phyloP scores from a whole-genome alignment of 2,329 filamentous ascomycete species.

The Tetracladium maxilliforme region DNA sequence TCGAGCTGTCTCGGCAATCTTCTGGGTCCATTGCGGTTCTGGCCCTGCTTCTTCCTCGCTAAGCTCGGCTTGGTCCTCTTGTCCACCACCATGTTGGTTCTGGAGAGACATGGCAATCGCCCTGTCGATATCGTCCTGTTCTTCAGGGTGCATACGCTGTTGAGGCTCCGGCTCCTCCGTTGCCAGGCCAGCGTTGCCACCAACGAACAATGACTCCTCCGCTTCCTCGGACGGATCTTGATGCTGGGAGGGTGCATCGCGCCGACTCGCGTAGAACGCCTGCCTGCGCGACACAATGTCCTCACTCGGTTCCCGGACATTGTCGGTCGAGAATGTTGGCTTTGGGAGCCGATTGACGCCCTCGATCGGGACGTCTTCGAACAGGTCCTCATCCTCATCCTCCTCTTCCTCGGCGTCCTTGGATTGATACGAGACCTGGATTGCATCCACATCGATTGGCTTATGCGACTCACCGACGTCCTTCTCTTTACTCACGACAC shows the following conservation, averaged over 20 bases:
- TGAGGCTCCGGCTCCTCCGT: too few relatives aligned
- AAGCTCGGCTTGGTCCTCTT: slow-evolving; percentile 19
- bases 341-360: slow-evolving; percentile 17
- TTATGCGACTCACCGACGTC: slow-evolving; percentile 67
- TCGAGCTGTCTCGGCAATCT: slow-evolving; percentile 30
- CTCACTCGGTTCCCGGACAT: too few relatives aligned
- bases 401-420: slow-evolving; percentile 43
- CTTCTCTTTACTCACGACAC: slow-evolving; percentile 78
- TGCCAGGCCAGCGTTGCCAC: background rate
- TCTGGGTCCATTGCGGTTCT: slow-evolving; percentile 40
- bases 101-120: slow-evolving; percentile 79
- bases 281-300: slow-evolving; percentile 11
- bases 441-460: slow-evolving; percentile 79
- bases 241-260: slow-evolving; percentile 1
- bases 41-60: slow-evolving; percentile 34
- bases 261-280: slow-evolving; percentile 6
- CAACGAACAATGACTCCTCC: background rate
- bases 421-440: slow-evolving; percentile 31
- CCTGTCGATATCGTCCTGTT: slow-evolving; percentile 62
- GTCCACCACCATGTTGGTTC: slow-evolving; percentile 32
- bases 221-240: slow-evolving; percentile 5
- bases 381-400: slow-evolving; percentile 54
- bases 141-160: too few relatives aligned
- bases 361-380: slow-evolving; percentile 19
- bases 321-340: too few relatives aligned